Base-by-base conservation (phyloP, 495 filamentous ascomycete species). In the Penicillium macrosclerotiorum region DNA sequence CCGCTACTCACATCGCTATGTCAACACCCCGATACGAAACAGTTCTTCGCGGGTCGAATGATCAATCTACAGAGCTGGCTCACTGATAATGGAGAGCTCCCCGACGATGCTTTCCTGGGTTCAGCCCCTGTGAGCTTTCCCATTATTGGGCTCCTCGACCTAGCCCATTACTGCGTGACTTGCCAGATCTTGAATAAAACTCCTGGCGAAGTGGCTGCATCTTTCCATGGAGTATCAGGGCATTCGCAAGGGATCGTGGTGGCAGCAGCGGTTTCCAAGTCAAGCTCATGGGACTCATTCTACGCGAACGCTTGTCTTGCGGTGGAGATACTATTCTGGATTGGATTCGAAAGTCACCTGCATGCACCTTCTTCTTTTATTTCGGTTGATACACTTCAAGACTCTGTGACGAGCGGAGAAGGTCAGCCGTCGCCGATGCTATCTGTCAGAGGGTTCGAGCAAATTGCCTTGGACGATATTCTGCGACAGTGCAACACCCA, bases 41-140 rank as follows among this genome's bases (percentile, higher is more conserved):
- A 33, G 2, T 14, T n/a, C 31, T 33, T 33, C n/a, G 31, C 9
- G 2, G 9, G 8, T 16, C 8, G n/a, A n/a, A 7, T 2, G 31
- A n/a, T 33, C n/a, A 16, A 33, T 16, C 31, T 33, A n/a, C n/a
- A n/a, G 31, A 33, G 11, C 9, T 69, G 65, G 65, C 16, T 69
- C 18, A 36, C 29, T 9, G 34, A 61, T 12, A 12, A 36, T 0
- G 41, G 47, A 1, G 24, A 29, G 6, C 35, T 42, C 3, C 63
- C 63, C 11, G 44, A 49, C 7, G 7, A 17, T 3, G 45, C 49
- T 4, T 55, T 55, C 30, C 45, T 70, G 2, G 27, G 55, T 5
- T 52, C 56, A 8, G 59, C 60, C 2, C 60, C 67, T 8, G 51
- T 68, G 2, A 70, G 66, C 37, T 57, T 67, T 4, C 64, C 66